Base-by-base conservation (phyloP, 2,329 filamentous ascomycete genomes). In the Xylaria sp. region DNA sequence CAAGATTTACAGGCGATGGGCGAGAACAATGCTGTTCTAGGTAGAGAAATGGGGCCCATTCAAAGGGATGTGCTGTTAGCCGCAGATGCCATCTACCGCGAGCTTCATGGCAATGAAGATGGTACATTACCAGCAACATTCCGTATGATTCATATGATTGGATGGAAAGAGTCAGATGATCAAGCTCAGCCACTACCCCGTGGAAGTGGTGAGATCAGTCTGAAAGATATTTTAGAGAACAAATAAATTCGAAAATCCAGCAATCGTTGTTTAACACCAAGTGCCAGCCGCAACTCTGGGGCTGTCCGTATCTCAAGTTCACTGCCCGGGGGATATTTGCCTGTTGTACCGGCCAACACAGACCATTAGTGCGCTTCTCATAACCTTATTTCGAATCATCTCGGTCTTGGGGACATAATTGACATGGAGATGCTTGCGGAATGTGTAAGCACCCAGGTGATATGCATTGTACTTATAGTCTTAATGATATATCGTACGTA, bases 131-230 rank as follows among this genome's bases (percentile, higher is more conserved):
- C 96, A 0, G 96, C 96, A 0, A 99, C 96, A 0, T 99, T 97
- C 78, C 87, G 96, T 73, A 86, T 97, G 74, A 97, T 99, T 69
- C 97, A 96, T 80, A 97, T 98, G 94, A 99, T 99, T 80, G 96
- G 96, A 0, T 99, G 96, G 96, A 97, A 95, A 78, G 92, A 94
- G 72, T 91, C 92, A 1, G 86, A 87, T 34, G 88, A 90, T 61
- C 94, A 98, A 81, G 85, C 90, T 2, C 85, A 95, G 80, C 94
- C 96, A 5, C 81, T 98, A 66, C 82, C 90, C 72, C 88, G 96
- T 72, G 96, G 96, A 0, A 97, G 91, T 71, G 96, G 93, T 10
- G 86, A 97, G 77, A 83, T 97, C 48, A 97, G 92, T 79, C 85
- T 99, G 70, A 97, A 96, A 80, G 94, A 98, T 79, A 84, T 97